Conservation (phyloP, 2,329 filamentous ascomycete genomes). For the Zymoseptoria passerinii region DNA sequence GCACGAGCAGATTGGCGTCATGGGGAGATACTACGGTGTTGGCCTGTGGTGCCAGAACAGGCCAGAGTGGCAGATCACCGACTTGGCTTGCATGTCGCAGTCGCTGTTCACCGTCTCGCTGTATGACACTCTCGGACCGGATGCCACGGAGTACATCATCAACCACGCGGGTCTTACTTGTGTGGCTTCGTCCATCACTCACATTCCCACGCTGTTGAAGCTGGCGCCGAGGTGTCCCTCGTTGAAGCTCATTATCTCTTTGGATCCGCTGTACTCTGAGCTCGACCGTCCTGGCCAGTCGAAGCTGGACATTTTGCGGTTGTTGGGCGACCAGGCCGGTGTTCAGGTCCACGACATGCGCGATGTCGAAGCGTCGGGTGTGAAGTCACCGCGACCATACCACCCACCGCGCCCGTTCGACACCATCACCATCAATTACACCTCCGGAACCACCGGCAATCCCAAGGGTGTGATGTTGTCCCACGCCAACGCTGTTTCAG, state of each 20-base stretch:
- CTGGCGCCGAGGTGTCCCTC: slow-evolving; percentile 66
- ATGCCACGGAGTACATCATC: slow-evolving; percentile 90
- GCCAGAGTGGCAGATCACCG: slow-evolving; percentile 81
- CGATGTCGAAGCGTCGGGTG: slow-evolving; percentile 75
- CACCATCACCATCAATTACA: slow-evolving; percentile 84
- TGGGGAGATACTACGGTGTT: slow-evolving; percentile 60
- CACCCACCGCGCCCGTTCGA: slow-evolving; percentile 67
- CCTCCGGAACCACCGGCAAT: slow-evolving; percentile 72
- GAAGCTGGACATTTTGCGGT: slow-evolving; percentile 69
- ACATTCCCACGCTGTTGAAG: slow-evolving; percentile 74
- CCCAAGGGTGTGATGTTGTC: slow-evolving; percentile 79
- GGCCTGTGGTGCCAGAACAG: slow-evolving; percentile 83
- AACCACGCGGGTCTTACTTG: slow-evolving; percentile 73
- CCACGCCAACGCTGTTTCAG: slow-evolving; percentile 72
- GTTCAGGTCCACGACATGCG: slow-evolving; percentile 70
- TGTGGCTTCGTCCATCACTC: slow-evolving; percentile 69
- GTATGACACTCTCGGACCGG: slow-evolving; percentile 89
- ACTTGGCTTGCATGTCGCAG: slow-evolving; percentile 81
- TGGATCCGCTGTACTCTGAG: slow-evolving; percentile 74
- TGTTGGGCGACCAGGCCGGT: slow-evolving; percentile 64
- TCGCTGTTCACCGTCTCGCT: slow-evolving; percentile 83
- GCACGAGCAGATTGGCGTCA: slow-evolving; percentile 63
- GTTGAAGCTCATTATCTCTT: slow-evolving; percentile 78
- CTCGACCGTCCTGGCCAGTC: slow-evolving; percentile 63
- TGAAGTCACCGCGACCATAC: slow-evolving; percentile 58